phyloP scores from a whole-genome alignment of 2,329 filamentous ascomycete genomes.

The Nemania bipapillata region DNA sequence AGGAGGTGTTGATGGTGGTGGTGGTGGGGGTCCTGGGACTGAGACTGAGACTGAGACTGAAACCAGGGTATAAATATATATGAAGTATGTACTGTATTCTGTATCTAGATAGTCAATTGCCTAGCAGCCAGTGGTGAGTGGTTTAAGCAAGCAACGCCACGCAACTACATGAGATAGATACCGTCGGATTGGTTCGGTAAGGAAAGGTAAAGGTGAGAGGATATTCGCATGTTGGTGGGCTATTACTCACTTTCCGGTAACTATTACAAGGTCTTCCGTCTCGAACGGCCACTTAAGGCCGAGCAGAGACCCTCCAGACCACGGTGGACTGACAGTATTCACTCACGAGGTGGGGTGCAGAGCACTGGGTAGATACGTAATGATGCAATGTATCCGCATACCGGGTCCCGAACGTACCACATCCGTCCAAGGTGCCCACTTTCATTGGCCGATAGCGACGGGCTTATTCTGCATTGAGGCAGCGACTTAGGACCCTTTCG shows the following conservation, averaged over 20 bases:
- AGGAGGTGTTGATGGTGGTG: not conserved
- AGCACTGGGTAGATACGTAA: slow-evolving; percentile 16
- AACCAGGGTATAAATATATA: not conserved
- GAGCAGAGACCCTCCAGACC: not conserved
- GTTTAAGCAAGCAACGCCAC: not conserved
- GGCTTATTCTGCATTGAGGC: not conserved
- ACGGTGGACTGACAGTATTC: slow-evolving; percentile 27
- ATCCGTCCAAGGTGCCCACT: not conserved
- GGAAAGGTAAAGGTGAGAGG: not conserved
- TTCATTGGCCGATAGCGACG: slow-evolving; percentile 14
- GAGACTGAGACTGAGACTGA: not conserved
- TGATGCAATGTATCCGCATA: slow-evolving; percentile 33
- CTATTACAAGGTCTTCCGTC: not conserved
- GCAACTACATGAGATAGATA: not conserved
- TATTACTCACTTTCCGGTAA: not conserved
- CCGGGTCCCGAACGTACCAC: slow-evolving; percentile 21
- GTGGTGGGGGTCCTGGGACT: not conserved
- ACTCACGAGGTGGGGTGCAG: slow-evolving; percentile 20
- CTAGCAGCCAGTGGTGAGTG: not conserved
- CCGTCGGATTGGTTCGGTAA: not conserved
- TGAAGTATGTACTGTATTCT: too few relatives aligned
- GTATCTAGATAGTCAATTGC: not conserved
- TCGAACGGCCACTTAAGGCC: not conserved
- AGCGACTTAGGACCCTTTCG: not conserved
- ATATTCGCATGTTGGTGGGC: not conserved